Evolutionary conservation across 331 rosid genomes (phyloP).

Genomic region (Saraca asoca): DNA sequence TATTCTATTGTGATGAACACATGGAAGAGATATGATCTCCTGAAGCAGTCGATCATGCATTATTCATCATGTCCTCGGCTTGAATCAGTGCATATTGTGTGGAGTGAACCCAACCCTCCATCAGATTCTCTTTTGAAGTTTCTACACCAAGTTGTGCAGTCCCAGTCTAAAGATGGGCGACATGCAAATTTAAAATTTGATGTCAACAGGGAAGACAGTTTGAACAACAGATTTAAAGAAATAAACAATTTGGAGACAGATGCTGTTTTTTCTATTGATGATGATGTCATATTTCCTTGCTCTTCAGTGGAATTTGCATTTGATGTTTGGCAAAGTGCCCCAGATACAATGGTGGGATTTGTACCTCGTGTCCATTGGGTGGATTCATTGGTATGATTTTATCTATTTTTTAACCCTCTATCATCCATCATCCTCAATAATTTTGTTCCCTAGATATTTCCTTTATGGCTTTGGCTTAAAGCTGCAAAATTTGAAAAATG

Average conservation of each 20-base stretch:
- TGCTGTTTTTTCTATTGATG: constrained; percentile 88
- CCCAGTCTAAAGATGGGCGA: constrained; percentile 52
- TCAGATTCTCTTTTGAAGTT: constrained; percentile 47
- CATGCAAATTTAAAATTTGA: constrained; percentile 64
- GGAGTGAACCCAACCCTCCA: constrained; percentile 95
- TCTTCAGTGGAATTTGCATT: constrained; percentile 86
- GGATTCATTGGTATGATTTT: constrained; percentile 58
- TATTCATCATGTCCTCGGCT: constrained; percentile 79
- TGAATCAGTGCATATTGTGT: constrained; percentile 76
- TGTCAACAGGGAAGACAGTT: constrained; percentile 78
- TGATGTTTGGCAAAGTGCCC: constrained; percentile 90
- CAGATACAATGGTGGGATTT: constrained; percentile 95
- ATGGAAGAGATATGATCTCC: constrained; percentile 95
- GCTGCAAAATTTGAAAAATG: no score
- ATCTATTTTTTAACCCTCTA: not conserved
- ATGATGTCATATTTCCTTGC: constrained; percentile 92
- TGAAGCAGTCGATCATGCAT: constrained; percentile 87
- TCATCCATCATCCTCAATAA: constrained; percentile 3
- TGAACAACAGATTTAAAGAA: constrained; percentile 91
- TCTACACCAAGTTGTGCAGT: constrained; percentile 46
- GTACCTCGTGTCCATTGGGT: constrained; percentile 94
- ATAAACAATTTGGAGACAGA: constrained; percentile 71
- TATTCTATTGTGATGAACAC: constrained; percentile 91
- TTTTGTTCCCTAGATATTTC: not conserved
- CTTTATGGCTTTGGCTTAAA: no score